Conservation (phyloP, 2,329 filamentous ascomycete species). For the Pleoardoris graminearum region DNA sequence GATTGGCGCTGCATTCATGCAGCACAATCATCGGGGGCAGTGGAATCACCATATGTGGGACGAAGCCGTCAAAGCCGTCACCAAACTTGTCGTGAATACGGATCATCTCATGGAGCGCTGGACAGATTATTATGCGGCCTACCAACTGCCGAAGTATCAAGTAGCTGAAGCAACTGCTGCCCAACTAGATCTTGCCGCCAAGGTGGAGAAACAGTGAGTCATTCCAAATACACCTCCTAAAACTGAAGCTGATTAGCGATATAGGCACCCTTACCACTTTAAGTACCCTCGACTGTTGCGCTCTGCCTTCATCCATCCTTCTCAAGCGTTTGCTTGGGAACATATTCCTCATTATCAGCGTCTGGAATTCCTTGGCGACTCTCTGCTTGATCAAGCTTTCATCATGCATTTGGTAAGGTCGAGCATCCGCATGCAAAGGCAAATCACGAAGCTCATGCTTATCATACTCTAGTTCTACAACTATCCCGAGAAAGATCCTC, state of each 20-base stretch:
- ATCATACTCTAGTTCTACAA: slow-evolving; percentile 58
- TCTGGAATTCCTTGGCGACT: slow-evolving; percentile 89
- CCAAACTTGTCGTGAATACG: slow-evolving; percentile 67
- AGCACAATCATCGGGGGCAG: slow-evolving; percentile 50
- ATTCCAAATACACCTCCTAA: too few species aligned
- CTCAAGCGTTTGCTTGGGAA: slow-evolving; percentile 73
- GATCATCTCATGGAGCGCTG: slow-evolving; percentile 72
- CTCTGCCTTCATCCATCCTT: slow-evolving; percentile 87
- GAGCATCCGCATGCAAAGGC: too few species aligned
- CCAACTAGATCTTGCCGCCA: slow-evolving; percentile 68
- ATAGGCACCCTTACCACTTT: slow-evolving; percentile 65
- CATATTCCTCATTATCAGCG: slow-evolving; percentile 87
- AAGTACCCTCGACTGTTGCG: slow-evolving; percentile 73
- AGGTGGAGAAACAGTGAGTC: slow-evolving; percentile 59
- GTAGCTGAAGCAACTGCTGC: slow-evolving; percentile 62
- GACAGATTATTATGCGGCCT: slow-evolving; percentile 72
- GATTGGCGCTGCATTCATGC: slow-evolving; percentile 79
- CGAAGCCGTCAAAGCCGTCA: slow-evolving; percentile 66
- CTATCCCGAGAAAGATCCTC: slow-evolving; percentile 80
- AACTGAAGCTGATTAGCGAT: neutral
- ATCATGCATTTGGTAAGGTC: slow-evolving; percentile 67
- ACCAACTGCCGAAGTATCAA: slow-evolving; percentile 74
- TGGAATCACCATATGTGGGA: slow-evolving; percentile 58
- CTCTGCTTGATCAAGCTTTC: slow-evolving; percentile 82
- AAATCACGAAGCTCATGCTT: neutral